Base-by-base conservation (phyloP, 148 eudicot species). In the Dianthus caryophyllus region DNA sequence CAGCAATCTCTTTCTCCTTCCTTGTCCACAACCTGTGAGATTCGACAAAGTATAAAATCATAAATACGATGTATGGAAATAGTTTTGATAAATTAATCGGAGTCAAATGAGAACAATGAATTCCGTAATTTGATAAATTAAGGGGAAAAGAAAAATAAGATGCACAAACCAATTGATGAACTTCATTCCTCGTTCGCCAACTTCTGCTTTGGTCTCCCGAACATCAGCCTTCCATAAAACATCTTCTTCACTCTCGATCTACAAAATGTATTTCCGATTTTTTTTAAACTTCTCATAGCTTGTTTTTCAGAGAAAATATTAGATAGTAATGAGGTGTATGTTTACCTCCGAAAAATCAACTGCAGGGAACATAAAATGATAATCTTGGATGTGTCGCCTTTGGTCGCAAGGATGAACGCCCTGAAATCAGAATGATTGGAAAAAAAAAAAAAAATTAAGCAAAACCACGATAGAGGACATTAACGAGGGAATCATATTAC, bases 361-460 rank as follows among this genome's bases (percentile, higher is more conserved):
- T 44, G 96, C 96, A 53, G 98, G 98, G 73, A 93, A 93, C 64
- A 89, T 81, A 65, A 68, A 80, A 43, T 80, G 79, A 79, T 89
- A 93, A 51, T 93, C 95, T 27, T 85, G 82, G 64, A 89, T 71
- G 71, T 71, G 78, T 84, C 96, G 86, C 79, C 98, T 87, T 77
- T 66, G 73, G 81, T 93, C 98, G 79, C 96, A 93, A 67, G 90
- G 98, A 87, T 87, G 96, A 73, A 87, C 82, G 41, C 98, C 98
- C 98, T 93, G 82, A 73, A 76, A 75, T 71, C 74, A 82, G 61
- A 75, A 74, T 65, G 6, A 72, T 26, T 66, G 61, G 7, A 44
- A 17, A 33, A 33, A 7, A 33, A 33, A 3, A 33, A n/a, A n/a
- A n/a, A n/a, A n/a, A 6, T 41, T 41, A 9, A 41, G 12, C 11